Conservation (phyloP, 2,329 filamentous ascomycete species). For the Phaeophleospora eucalypticola region DNA sequence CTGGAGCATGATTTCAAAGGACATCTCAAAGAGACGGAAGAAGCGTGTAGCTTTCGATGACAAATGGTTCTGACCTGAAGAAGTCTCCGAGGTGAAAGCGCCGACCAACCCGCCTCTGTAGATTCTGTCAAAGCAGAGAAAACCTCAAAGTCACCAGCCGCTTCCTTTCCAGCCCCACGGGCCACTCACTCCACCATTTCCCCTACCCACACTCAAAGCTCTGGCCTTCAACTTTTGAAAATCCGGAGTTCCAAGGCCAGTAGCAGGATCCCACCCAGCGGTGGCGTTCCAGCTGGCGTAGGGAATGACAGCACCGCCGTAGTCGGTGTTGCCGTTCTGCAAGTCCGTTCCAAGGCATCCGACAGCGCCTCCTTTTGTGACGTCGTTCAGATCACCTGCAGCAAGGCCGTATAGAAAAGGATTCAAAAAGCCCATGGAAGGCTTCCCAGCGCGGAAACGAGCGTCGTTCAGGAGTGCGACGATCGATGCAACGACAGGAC, state of each 20-base stretch:
- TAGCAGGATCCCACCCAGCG: conserved; percentile 22
- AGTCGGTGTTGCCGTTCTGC: conserved; percentile 8
- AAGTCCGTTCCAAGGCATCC: conserved; percentile 19
- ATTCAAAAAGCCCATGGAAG: conserved; percentile 51
- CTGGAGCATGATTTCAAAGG: too few relatives aligned
- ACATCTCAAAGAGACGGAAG: too few relatives aligned
- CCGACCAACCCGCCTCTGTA: too few relatives aligned
- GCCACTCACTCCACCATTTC: too few relatives aligned
- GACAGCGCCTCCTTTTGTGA: conserved; percentile 31
- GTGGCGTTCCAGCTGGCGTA: conserved; percentile 23
- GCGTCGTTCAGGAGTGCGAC: conserved; percentile 62
- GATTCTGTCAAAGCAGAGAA: too few relatives aligned
- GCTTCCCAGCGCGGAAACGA: conserved; percentile 47
- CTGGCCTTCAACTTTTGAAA: conserved; percentile 9
- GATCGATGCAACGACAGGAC: conserved; percentile 56
- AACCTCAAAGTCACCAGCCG: too few relatives aligned
- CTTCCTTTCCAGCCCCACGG: too few relatives aligned
- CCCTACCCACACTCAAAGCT: too few relatives aligned
- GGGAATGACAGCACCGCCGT: conserved; percentile 20
- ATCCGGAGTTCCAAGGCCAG: neutral
- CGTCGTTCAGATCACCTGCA: conserved; percentile 47
- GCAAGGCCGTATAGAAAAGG: conserved; percentile 51
- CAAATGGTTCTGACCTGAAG: too few relatives aligned
- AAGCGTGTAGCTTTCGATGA: too few relatives aligned
- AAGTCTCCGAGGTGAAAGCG: too few relatives aligned